Percentiles rank a stretch among this genome's conserved stretches.
phyloP scores from a whole-genome alignment of 129 eudicot genomes.

The Lactuca sativa region DNA sequence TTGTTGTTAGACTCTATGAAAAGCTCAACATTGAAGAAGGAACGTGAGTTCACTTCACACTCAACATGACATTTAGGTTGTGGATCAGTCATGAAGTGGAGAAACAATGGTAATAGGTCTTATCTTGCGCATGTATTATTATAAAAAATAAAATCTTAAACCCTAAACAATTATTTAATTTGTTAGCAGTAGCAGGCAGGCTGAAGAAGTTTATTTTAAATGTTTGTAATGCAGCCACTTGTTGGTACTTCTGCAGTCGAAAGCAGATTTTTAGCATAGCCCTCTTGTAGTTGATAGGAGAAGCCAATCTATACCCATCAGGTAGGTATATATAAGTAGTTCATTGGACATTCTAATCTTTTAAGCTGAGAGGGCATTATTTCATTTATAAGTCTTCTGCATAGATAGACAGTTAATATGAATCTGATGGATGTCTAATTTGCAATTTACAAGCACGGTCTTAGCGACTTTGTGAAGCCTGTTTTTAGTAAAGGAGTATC shows the following conservation, averaged over 20 bases:
- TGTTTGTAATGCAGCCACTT: conserved; percentile 66
- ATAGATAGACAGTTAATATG: neutral
- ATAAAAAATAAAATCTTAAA: neutral
- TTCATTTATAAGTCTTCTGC: too few species aligned
- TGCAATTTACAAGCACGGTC: conserved; percentile 64
- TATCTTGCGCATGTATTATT: conserved; percentile 66
- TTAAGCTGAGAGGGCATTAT: neutral
- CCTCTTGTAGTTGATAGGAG: conserved; percentile 75
- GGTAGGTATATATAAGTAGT: conserved; percentile 34
- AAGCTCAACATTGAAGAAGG: conserved; percentile 95
- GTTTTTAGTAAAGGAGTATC: conserved; percentile 88
- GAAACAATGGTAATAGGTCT: conserved; percentile 93
- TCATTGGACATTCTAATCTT: neutral
- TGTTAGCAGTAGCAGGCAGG: too few species aligned
- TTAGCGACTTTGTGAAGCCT: conserved; percentile 94
- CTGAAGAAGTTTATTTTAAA: neutral
- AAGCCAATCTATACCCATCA: conserved; percentile 80
- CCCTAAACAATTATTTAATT: neutral
- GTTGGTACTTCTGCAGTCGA: conserved; percentile 85
- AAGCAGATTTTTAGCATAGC: conserved; percentile 94
- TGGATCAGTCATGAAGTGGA: conserved; percentile 86
- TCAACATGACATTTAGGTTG: conserved; percentile 58
- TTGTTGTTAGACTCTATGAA: conserved; percentile 77
- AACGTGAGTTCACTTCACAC: conserved; percentile 64
- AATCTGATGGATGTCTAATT: too few species aligned